Conservation (phyloP, 225 moss, liverwort and hornwort species). For the Straminergon stramineum region DNA sequence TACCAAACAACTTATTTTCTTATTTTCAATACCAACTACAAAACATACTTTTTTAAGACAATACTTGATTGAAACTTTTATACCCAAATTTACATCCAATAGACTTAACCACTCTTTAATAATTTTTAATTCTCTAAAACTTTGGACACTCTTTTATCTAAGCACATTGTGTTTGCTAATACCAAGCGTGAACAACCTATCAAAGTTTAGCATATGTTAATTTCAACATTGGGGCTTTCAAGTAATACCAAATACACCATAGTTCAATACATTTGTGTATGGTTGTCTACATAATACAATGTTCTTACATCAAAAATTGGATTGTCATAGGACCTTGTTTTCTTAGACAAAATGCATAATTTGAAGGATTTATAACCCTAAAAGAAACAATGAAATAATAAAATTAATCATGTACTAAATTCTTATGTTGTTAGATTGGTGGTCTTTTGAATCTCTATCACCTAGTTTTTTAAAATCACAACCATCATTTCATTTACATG, state of each 20-base stretch:
- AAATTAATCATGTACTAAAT: no score
- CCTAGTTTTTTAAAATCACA: not conserved
- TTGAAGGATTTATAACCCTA: not conserved
- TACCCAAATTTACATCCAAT: not conserved
- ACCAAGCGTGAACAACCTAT: no score
- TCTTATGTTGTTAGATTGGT: rapidly evolving
- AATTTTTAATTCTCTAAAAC: not conserved
- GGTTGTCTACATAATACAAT: not conserved
- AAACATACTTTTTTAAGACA: rapidly evolving
- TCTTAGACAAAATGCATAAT: rapidly evolving
- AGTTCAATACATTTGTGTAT: not conserved
- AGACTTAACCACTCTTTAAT: no score
- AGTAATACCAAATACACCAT: rapidly evolving
- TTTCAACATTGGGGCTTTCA: not conserved
- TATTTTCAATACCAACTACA: not conserved
- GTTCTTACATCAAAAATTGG: not conserved
- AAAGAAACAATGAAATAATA: not conserved
- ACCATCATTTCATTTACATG: no score
- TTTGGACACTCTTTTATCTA: not conserved
- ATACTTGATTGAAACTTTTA: not conserved
- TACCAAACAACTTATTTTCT: not conserved
- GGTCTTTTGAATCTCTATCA: no score
- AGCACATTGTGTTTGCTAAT: no score
- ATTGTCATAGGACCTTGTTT: not conserved
- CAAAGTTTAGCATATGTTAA: not conserved